Evolutionary conservation across 345 rosid species (phyloP), one percentile per base, ranked within the genome.

Genomic region (Linum trigynum): DNA sequence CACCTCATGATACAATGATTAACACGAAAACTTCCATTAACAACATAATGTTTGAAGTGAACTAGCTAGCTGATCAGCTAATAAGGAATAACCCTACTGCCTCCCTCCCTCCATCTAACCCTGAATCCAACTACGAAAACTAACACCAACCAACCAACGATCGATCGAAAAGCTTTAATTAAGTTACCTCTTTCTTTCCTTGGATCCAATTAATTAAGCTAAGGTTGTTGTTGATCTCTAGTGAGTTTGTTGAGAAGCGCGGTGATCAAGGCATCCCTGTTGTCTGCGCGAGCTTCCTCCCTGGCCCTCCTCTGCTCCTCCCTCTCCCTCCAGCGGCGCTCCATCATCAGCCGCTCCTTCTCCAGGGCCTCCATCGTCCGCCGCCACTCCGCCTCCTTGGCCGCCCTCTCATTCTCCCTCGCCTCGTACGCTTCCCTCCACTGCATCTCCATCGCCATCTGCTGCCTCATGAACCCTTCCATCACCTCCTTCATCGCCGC

Each of bases 271-370:
- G 84, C 79, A 58, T 94, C 99, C 69, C 96, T 85, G 69, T 82
- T 94, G 75, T 90, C 96, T 68, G 99, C 97, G 86, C 96, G 83
- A 82, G 83, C 86, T 68, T 94, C 99, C 61, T 90, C 96, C 68
- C 96, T 87, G 43, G 77, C 55, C 41, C 88, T 82, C 64, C 99
- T 84, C 79, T 94, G 92, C 70, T 94, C 99, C 62, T 90, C 99
- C 74, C 82, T 80, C 64, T 94, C 97, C 74, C 89, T 84, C 96
- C 96, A 94, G 64, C 84, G 75, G 67, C 86, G 84, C 45, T 94
- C 99, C 76, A 87, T 74, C 76, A 85, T 79, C 17, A 84, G 65
- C 86, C 97, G 85, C 76, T 90, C 97, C 7, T 86, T 90, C 80
- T 94, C 99, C 16, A 94, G 59, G 0, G 81, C 88, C 61, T 83